Base-by-base conservation (phyloP, 192 early-diverging fungal genomes). In the Podila epigama region DNA sequence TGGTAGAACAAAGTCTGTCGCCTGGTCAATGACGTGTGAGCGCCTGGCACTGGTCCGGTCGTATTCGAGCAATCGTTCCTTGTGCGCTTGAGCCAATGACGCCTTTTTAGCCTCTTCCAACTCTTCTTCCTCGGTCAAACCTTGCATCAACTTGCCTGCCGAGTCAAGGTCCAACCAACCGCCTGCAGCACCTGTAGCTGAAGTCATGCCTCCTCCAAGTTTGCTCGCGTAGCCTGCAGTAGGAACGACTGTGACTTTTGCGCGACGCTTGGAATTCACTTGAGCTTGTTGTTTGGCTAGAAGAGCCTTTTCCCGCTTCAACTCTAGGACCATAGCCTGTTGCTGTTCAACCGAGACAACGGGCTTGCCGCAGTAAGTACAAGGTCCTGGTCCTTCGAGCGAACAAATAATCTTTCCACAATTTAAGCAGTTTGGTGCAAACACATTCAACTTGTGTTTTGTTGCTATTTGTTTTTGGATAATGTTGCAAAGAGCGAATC, bases 351-450 rank as follows among this genome's bases (percentile, higher is more conserved):
- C 73, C 1, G 84, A 84, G 1, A 89, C 60, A 3, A 89, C 83
- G 16, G 83, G 79, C 1, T 70, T 77, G 6, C 81, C 82, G 65
- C 87, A 89, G 68, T 81, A 85, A 13, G 82, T 81, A 59, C 87
- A 89, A 36, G 87, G 86, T 0, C 87, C 87, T 0, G 79, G 67
- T 2, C 86, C 86, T 42, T 89, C 87, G 27, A 69, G 54, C 5
- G 66, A 63, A 58, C 87, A 89, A 16, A 89, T 87, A 51, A 89
- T 89, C 60, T 87, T 87, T 4, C 87, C 87, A 68, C 87, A 89
- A 51, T 60, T 84, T 18, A 89, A 59, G 58, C 86, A 88, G 39
- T 88, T 88, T 2, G 86, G 86, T 28, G 84, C 84, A 58, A 85
- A 82, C 0, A 75, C 83, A 12, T 87, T 63, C 33, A 89, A 53